Evolutionary conservation across 768 basidiomycete genomes (phyloP), one percentile per base, ranked within the genome.

Genomic region (Boletus pseudo-olivaceus): DNA sequence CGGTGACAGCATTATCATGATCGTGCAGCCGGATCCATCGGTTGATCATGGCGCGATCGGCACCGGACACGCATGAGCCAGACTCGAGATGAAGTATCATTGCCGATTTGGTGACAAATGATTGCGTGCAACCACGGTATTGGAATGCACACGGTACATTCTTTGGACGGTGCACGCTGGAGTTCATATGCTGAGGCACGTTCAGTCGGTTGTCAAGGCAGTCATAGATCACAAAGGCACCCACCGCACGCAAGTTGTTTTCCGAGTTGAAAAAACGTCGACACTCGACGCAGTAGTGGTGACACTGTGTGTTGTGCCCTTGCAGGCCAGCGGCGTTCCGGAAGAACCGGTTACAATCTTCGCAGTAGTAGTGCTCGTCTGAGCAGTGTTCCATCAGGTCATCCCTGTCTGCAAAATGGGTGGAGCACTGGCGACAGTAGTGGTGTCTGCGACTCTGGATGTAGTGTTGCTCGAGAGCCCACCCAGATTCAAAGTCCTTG

Each of bases 1-100:
- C 71, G 20, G 83, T 87, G 72, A 88, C 77, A 56, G 79, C 30
- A 50, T 80, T 73, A 45, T 64, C 49, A 4, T 57, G 72, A 63
- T 88, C 85, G 47, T 72, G 51, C 47, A 72, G 30, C 45, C 70
- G 73, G 45, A 84, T 71, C 52, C 63, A 68, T 37, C 61, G 65
- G 43, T 68, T 51, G 51, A 76, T 56, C 50, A 72, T 71, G 34
- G 65, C 62, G 52, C 77, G 76, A 32, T 66, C 65, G 38, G 80
- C 66, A 11, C 82, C 78, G 0, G 85, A 85, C 23, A 57, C 48
- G 63, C 88, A 88, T 4, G 63, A 56, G 1, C 85, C 86, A 11
- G 75, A 71, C 62, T 89, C 88, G 63, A 87, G 75, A 65, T 90
- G 87, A 30, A 80, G 76, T 32, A 81, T 62, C 43, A 89, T 72